Base-by-base conservation (phyloP, 2,329 filamentous ascomycete species). In the Cryphonectria nitschkei region DNA sequence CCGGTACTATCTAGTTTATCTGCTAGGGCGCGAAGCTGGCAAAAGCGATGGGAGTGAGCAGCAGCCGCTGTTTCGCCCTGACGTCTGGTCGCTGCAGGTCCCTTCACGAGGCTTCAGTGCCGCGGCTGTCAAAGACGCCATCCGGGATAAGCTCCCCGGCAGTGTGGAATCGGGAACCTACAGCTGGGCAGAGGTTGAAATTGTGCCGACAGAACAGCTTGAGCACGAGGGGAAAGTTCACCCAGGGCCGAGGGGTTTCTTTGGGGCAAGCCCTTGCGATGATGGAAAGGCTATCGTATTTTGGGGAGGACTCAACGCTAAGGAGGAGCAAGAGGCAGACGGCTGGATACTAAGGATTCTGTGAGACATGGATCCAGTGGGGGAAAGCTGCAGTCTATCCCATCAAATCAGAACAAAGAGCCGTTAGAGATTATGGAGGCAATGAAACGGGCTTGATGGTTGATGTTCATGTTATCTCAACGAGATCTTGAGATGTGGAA, bases 21-120 rank as follows among this genome's bases (percentile, higher is more conserved):
- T 88, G 68, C 83, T 86, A 19, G 86, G 86, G 8, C 79, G 81
- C 54, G 70, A 61, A 5, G 65, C 71, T 1, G 26, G 7, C 7
- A 46, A 58, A 11, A 72, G 66, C 7, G 66, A 68, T 8, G 65
- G 68, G 34, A 72, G 74, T 26, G 70, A 75, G 9, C 76, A 73
- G 7, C 68, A 74, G 3, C 68, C 46, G 46, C 8, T 74, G 7
- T 73, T 75, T 11, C 77, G 78, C 63, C 80, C 79, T 60, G 86
- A 87, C 71, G 80, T 88, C 3, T 88, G 85, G 85, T 81, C 84
- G 1, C 81, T 87, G 70, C 86, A 88, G 75, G 78, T 88, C 3
- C 82, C 84, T 3, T 80, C 85, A 0, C 81, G 83, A 41, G 79
- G 79, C 2, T 79, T 81, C 46, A 84, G 80, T 16, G 82, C 83